phyloP scores from a whole-genome alignment of 1,284 basidiomycete species.

The Microbotryomycetes sp. region DNA sequence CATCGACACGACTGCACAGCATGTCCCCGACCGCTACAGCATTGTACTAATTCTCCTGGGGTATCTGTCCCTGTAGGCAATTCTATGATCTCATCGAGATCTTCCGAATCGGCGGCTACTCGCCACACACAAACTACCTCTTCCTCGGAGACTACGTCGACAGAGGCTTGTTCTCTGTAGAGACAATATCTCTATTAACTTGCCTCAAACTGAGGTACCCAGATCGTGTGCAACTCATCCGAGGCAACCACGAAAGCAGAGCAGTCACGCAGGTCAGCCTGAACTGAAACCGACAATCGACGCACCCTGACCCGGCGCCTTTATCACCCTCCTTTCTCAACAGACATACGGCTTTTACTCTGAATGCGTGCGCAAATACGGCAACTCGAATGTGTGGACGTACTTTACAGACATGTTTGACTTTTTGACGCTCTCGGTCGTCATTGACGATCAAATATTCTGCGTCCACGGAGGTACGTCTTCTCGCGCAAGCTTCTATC shows the following conservation, averaged over 20 bases:
- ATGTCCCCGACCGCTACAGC: constrained; percentile 33
- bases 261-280: constrained; percentile 86
- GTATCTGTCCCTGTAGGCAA: too few relatives aligned
- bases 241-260: constrained; percentile 96
- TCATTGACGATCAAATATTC: constrained; percentile 98
- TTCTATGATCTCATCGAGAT: constrained; percentile 99
- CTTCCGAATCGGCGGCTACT: constrained; percentile 94
- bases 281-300: constrained; percentile 11
- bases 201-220: constrained; percentile 97
- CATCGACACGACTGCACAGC: too few relatives aligned
- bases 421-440: constrained; percentile 91
- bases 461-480: constrained; percentile 88
- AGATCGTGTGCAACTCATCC: constrained; percentile 90
- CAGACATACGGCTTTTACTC: constrained; percentile 99
- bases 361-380: constrained; percentile 97
- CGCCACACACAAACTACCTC: constrained; percentile 94
- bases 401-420: constrained; percentile 99
- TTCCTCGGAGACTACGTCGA: constrained; percentile 98
- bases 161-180: constrained; percentile 92
- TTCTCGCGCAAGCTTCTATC: too few relatives aligned
- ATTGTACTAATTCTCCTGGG: too few relatives aligned
- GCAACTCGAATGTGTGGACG: constrained; percentile 89
- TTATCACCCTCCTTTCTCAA: neutral
- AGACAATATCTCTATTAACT: constrained; percentile 94
- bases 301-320: too few relatives aligned